Base-by-base conservation (phyloP, 176 grass and related monocot species). In the Cenchrus americanus region DNA sequence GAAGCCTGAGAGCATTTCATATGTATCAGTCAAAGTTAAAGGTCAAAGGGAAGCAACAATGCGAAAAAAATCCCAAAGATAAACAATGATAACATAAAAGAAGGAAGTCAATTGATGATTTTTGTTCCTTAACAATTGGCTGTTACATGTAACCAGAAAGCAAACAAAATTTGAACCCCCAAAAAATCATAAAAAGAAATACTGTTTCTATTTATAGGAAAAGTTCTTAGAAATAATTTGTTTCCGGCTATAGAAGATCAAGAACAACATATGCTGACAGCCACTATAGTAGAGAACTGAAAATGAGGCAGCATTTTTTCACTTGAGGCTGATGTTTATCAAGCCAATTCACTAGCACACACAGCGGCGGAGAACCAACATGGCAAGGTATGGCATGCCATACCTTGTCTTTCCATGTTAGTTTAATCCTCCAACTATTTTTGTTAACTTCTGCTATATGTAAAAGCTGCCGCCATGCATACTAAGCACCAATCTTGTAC, bases 1-100 rank as follows among this genome's bases (percentile, higher is more conserved):
- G 96, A 98, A 77, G 96, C 92, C 96, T 98, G 87, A 17, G 69
- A 78, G 3, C 66, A 82, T 82, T 80, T 79, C 3, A 85, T 80
- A 66, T 52, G 78, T 54, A 57, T 86, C 66, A 83, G 71, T 79
- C 27, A 83, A 23, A 82, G 42, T 46, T 8, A 76, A 50, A 27
- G 44, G 47, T 53, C 26, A 68, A 75, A 47, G 22, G 1, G 8
- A 82, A 66, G 49, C 30, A 55, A 78, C 47, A 60, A 51, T 10
- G 5, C 9, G 6, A 37, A 37, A 21, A 21, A 80, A 70, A 63
- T 37, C 58, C 15, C 66, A 71, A 66, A 48, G 60, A 86, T 21
- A 7, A 47, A 47, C n/a, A 37, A 79, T 14, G 79, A 74, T 65
- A 60, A 49, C 8, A 82, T 58, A 41, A 51, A 69, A 41, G 43